Conservation (phyloP, 1,284 basidiomycete genomes). For the Cutaneotrichosporon sp. region DNA sequence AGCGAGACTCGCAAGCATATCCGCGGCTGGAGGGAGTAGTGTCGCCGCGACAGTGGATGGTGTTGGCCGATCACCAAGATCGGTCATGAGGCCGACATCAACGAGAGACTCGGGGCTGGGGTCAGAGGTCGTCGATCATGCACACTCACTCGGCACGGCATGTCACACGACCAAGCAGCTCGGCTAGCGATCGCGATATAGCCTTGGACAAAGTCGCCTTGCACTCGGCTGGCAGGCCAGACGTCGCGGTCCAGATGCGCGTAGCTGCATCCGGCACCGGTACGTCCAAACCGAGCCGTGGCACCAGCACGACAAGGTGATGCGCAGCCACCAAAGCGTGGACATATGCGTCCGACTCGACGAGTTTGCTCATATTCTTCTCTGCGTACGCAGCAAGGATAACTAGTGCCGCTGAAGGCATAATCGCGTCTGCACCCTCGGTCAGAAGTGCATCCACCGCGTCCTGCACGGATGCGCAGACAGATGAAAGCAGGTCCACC, state of each 20-base stretch:
- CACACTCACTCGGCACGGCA: constrained; percentile 22
- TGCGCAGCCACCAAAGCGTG: constrained; percentile 34
- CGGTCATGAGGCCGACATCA: constrained; percentile 36
- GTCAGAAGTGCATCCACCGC: constrained; percentile 44
- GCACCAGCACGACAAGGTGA: constrained; percentile 33
- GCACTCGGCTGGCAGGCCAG: constrained; percentile 8
- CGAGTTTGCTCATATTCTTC: constrained; percentile 20
- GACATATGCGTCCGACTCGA: constrained; percentile 28
- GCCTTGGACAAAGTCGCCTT: constrained; percentile 16
- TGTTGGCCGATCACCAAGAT: constrained; percentile 14
- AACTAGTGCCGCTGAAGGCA: constrained; percentile 17
- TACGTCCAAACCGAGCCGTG: constrained; percentile 16
- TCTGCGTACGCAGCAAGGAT: constrained; percentile 36
- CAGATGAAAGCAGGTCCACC: constrained; percentile 31
- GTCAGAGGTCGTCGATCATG: constrained; percentile 1
- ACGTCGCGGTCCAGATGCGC: constrained; percentile 22
- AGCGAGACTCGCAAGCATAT: constrained; percentile 16
- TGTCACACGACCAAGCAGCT: constrained; percentile 20
- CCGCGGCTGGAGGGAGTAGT: constrained; percentile 24
- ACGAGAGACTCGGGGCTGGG: constrained; percentile 29
- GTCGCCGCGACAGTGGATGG: constrained; percentile 15
- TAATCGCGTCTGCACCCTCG: neutral
- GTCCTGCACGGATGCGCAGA: constrained; percentile 52
- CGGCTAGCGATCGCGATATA: constrained; percentile 25
- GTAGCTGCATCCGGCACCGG: constrained; percentile 2